Base-by-base conservation (phyloP, 2,329 filamentous ascomycete species). In the Fusarium dlaminii region DNA sequence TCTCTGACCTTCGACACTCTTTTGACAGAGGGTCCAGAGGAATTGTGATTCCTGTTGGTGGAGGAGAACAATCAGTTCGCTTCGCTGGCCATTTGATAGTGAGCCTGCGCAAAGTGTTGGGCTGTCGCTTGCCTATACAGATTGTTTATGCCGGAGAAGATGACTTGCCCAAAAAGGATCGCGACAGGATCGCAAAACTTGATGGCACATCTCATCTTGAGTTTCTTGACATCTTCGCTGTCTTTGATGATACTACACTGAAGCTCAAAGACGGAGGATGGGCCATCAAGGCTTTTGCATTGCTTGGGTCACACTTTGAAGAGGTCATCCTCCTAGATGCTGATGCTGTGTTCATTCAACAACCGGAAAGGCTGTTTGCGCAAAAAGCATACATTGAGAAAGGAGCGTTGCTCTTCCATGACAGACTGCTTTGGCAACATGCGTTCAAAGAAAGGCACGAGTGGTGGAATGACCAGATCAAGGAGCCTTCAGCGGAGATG, bases 251-350 rank as follows among this genome's bases (percentile, higher is more conserved):
- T 39, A 37, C 59, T 1, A 78, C 76, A 5, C 36, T 82, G 46
- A 73, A 75, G 11, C 75, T 83, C 4, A 59, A 66, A n/a, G 65
- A 77, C 3, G 79, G 78, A 3, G 78, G 78, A 3, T 84, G 82
- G 81, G 83, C 83, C 15, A 81, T 84, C 61, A 84, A 85, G 59
- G 71, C 81, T 1, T 85, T 85, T 56, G 83, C 83, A 8, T 73
- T 79, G 5, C 77, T 85, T 14, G 80, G 79, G 18, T 81, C 80
- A 3, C 69, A 46, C 1, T 84, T 82, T 52, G 81, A 82, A n/a
- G 69, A 84, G 39, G 81, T 81, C 8, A 79, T 84, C 6, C 72
- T 84, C 5, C 40, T 84, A 15, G 83, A 85, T 61, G 78, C 83
- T 5, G 83, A 84, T 60, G 78, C 79, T 2, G 81, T 85, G 1